Conservation (phyloP, 768 basidiomycete species). For the Suillus luteus region DNA sequence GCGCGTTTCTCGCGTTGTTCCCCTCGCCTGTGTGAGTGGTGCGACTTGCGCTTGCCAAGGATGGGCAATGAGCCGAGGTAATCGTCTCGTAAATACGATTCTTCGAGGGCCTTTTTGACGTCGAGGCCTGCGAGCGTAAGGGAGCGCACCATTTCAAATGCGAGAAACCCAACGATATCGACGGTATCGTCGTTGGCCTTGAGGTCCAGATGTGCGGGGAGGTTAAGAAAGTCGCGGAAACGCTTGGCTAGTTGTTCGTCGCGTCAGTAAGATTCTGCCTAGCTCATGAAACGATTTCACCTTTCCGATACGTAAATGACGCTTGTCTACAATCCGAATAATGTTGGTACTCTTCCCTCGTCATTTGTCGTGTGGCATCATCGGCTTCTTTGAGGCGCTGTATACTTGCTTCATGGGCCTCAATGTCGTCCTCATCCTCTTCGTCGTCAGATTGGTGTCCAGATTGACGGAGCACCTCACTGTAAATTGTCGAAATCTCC, state of each 20-base stretch:
- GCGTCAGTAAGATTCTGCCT: background rate
- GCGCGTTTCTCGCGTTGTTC: constrained; percentile 47
- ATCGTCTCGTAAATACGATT: constrained; percentile 66
- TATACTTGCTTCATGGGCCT: constrained; percentile 94
- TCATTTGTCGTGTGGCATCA: constrained; percentile 94
- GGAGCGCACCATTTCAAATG: constrained; percentile 96
- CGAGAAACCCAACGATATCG: constrained; percentile 95
- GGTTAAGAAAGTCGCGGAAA: constrained; percentile 91
- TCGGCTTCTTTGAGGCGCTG: constrained; percentile 93
- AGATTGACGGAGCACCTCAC: constrained; percentile 75
- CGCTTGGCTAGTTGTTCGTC: constrained; percentile 68
- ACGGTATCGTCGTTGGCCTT: constrained; percentile 93
- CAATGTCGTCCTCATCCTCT: constrained; percentile 94
- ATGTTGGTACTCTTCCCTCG: constrained; percentile 93
- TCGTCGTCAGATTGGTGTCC: constrained; percentile 91
- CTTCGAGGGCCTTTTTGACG: constrained; percentile 78
- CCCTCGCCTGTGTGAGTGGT: constrained; percentile 39
- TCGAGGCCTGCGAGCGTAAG: constrained; percentile 86
- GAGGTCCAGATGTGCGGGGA: constrained; percentile 83
- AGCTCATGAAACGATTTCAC: constrained; percentile 40
- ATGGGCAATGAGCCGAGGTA: constrained; percentile 50
- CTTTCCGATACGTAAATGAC: constrained; percentile 96
- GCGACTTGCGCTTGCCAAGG: constrained; percentile 70
- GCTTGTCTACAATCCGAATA: constrained; percentile 97
- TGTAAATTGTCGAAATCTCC: constrained; percentile 92